Evolutionary conservation across 1,284 basidiomycete species (phyloP).

Genomic region (Papiliotrema laurentii): DNA sequence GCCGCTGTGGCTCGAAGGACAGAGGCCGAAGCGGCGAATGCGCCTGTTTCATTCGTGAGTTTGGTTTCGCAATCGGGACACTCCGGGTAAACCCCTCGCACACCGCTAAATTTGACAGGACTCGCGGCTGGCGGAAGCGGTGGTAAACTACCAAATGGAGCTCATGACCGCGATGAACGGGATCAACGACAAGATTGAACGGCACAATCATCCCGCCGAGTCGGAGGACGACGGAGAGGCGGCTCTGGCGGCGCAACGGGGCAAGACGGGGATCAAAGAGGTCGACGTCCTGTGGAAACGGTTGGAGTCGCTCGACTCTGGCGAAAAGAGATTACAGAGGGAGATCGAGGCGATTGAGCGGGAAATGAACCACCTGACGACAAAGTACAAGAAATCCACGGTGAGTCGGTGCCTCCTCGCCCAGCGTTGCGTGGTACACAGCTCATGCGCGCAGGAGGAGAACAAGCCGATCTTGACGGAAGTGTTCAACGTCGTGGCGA

Average conservation of each 20-base stretch:
- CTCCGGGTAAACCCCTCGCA: not conserved
- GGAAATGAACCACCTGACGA: conserved; percentile 2
- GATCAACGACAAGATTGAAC: conserved; percentile 25
- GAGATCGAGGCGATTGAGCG: conserved; percentile 1
- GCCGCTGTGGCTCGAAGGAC: conserved; percentile 28
- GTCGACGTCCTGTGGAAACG: conserved; percentile 16
- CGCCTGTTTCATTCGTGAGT: conserved; percentile 20
- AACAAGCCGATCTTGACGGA: conserved; percentile 6
- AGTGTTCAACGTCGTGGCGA: conserved; percentile 2
- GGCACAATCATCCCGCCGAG: conserved; percentile 2
- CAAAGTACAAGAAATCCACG: not conserved
- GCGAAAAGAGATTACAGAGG: conserved; percentile 1
- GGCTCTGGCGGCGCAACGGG: not conserved
- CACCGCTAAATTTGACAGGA: conserved; percentile 20
- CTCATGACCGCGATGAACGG: conserved; percentile 36
- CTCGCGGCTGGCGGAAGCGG: conserved; percentile 39
- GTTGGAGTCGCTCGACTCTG: conserved; percentile 1
- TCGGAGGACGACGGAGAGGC: not conserved
- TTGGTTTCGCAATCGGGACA: not conserved
- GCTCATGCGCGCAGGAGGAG: not conserved
- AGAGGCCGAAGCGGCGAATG: conserved; percentile 6
- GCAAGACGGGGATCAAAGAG: conserved; percentile 15
- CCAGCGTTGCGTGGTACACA: not conserved
- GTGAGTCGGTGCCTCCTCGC: not conserved
- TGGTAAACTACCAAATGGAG: conserved; percentile 45